Base-by-base conservation (phyloP, 495 filamentous ascomycete genomes). In the Hapsidospora chrysogenum region DNA sequence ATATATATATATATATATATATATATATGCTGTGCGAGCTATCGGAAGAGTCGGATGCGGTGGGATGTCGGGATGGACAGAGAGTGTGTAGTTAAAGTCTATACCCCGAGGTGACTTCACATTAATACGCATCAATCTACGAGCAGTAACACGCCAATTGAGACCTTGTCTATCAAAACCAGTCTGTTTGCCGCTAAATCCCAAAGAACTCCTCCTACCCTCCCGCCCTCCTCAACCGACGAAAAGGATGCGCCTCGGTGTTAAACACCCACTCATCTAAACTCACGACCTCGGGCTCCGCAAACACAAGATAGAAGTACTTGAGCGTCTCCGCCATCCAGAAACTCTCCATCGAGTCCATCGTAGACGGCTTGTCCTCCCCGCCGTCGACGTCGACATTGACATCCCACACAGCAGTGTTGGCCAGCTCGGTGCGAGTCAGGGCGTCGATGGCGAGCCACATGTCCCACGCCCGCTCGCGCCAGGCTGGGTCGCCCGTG, bases 231-330 rank as follows among this genome's bases (percentile, higher is more conserved):
- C 11, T 26, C 23, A 26, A 26, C 6, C 23, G 23, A 6, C 23
- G 23, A 16, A 93, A 64, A 6, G 78, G 73, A 54, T 92, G 85
- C 2, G 80, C 85, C 58, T 92, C 85, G 0, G 83, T 92, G 50
- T 89, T 93, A 41, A 92, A 76, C 6, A 93, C 78, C 23, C 80
- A 70, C 18, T 83, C 63, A 40, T 83, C 74, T 48, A 92, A 54
- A 50, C 66, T 81, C 28, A 85, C 58, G 21, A 74, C 41, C 35
- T 69, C 63, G 0, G 78, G 72, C 34, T 82, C 77, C 25, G 69
- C 75, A 46, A 89, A 93, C 25, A 86, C 70, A 26, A 92, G 53
- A 38, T 85, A 92, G 41, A 85, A 83, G 37, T 58, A 67, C 48
- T 67, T 64, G 23, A 66, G 49, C 28, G 61, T 65, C 47, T 61